Evolutionary conservation across 139 green algal genomes (phyloP).

Genomic region (Coelastrella sp.): DNA sequence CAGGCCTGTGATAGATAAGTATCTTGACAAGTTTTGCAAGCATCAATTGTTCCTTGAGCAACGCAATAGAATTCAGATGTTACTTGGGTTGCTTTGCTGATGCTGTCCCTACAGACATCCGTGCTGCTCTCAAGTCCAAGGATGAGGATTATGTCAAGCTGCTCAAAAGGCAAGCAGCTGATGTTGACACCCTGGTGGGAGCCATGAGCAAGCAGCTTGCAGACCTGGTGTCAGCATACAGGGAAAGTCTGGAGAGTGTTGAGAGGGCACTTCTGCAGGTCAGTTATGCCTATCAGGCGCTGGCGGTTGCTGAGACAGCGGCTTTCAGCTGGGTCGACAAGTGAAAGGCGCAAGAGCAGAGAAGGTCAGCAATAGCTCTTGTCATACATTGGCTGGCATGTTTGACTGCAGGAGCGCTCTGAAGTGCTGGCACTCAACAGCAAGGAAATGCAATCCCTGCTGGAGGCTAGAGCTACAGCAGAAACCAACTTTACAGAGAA

Average conservation of each 20-base stretch:
- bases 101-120: constrained; percentile 62
- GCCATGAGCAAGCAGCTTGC: constrained; percentile 69
- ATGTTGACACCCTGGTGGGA: constrained; percentile 72
- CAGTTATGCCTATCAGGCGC: not conserved
- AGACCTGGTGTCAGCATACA: constrained; percentile 68
- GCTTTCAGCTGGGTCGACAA: not conserved
- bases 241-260: constrained; percentile 76
- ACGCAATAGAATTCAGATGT: no score
- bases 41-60: no score
- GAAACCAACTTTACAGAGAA: constrained; percentile 46
- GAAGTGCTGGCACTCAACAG: constrained; percentile 75
- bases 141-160: constrained; percentile 85
- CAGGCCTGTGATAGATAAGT: no score
- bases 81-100: not conserved
- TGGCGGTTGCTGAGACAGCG: not conserved
- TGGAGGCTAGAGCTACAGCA: constrained; percentile 53
- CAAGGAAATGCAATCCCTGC: constrained; percentile 63
- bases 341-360: no score
- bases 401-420: constrained; percentile 63
- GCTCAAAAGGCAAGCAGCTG: constrained; percentile 74
- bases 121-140: constrained; percentile 77
- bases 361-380: no score
- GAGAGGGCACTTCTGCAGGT: constrained; percentile 80
- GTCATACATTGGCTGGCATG: not conserved
- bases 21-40: no score